Percentiles rank a stretch among this genome's conserved stretches.
These are phyloP conservation scores for Alternaria angustiovoidea DNA, from an alignment of 2,329 filamentous ascomycete species.

Conservation along the genomic window DNA sequence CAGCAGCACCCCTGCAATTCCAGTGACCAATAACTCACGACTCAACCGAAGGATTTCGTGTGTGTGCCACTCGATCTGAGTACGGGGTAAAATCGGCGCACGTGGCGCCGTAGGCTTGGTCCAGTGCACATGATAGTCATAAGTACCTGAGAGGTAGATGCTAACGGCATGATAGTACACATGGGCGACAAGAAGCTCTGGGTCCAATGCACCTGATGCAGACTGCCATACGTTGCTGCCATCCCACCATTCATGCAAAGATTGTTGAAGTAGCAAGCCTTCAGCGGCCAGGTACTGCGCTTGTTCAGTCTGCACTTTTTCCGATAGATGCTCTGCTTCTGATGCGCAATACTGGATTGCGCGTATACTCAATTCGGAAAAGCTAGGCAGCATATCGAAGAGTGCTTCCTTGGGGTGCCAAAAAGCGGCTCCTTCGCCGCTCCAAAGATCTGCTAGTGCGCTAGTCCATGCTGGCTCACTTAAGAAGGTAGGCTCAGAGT, in stretches of 20 bases:
- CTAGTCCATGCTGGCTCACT: conserved; percentile 26
- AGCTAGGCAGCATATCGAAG: conserved; percentile 34
- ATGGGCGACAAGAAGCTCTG: conserved; percentile 24
- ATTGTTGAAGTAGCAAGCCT: conserved; percentile 25
- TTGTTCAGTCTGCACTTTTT: not conserved
- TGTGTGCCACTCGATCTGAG: conserved; percentile 26
- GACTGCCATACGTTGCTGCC: conserved; percentile 20
- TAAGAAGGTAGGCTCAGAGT: conserved; percentile 34
- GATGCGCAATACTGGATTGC: conserved; percentile 14
- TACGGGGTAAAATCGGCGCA: conserved; percentile 26
- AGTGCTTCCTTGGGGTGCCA: conserved; percentile 40
- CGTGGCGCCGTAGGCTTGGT: conserved; percentile 2
- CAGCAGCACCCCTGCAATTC: conserved; percentile 30
- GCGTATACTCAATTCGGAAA: conserved; percentile 33
- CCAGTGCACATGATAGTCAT: conserved; percentile 36
- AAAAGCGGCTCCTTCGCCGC: conserved; percentile 7
- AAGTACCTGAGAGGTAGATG: conserved; percentile 41
- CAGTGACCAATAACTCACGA: conserved; percentile 22
- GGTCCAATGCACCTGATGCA: conserved; percentile 5
- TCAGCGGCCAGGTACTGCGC: conserved; percentile 25
- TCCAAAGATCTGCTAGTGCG: conserved; percentile 30
- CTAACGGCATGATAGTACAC: conserved; percentile 36
- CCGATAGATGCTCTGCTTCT: not conserved
- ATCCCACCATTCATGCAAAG: conserved; percentile 28
- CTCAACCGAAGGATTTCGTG: conserved; percentile 29